phyloP scores from a whole-genome alignment of 1,284 basidiomycete genomes.

The Kalmanozyma brasiliensis region DNA sequence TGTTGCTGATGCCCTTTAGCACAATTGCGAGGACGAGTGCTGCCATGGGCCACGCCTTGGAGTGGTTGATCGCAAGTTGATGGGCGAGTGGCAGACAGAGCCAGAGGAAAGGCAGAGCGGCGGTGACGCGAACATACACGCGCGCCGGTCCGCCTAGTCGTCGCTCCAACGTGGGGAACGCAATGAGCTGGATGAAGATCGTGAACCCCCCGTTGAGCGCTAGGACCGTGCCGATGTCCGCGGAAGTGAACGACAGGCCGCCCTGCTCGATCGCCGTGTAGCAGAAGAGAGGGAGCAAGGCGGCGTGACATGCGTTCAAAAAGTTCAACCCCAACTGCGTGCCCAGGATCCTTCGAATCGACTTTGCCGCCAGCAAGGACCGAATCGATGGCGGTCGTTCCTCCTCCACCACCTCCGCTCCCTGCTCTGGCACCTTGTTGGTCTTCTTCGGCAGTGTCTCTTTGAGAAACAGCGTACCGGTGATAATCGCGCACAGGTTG shows the following conservation, averaged over 20 bases:
- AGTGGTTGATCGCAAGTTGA: constrained; percentile 16
- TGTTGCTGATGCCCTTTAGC: constrained; percentile 42
- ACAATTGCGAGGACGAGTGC: constrained; percentile 18
- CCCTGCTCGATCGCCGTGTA: constrained; percentile 42
- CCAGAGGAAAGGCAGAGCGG: constrained; percentile 39
- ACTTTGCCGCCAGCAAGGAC: constrained; percentile 14
- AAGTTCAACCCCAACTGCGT: constrained; percentile 54
- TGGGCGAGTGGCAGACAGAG: constrained; percentile 52
- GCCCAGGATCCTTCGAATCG: constrained; percentile 49
- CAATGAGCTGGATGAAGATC: constrained; percentile 48
- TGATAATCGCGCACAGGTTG: constrained; percentile 59
- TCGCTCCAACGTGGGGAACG: constrained; percentile 49
- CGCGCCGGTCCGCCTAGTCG: constrained; percentile 36
- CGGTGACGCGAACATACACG: constrained; percentile 36
- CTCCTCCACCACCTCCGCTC: background rate
- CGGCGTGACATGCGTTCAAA: constrained; percentile 47
- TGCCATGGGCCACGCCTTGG: constrained; percentile 16
- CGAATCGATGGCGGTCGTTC: constrained; percentile 20
- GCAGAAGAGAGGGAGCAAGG: constrained; percentile 56
- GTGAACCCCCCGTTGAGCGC: constrained; percentile 46
- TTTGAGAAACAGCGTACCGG: constrained; percentile 66
- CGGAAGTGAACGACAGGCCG: constrained; percentile 37
- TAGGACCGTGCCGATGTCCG: constrained; percentile 52
- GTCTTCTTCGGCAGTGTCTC: constrained; percentile 61
- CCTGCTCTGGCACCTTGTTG: background rate